Base-by-base conservation (phyloP, 2,329 filamentous ascomycete genomes). In the Monosporascus sp. region DNA sequence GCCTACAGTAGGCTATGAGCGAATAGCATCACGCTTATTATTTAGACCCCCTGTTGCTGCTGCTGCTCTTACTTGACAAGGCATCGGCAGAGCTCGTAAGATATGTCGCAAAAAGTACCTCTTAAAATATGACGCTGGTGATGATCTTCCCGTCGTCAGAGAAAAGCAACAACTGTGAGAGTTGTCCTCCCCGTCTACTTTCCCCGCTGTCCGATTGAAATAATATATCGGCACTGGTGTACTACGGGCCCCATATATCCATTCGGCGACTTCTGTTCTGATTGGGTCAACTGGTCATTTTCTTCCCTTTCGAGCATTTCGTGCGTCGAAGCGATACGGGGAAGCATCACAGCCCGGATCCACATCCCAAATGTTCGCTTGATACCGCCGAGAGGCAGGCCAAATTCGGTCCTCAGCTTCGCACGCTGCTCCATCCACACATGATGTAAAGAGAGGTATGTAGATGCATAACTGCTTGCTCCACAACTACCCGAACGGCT, bases 341-440 rank as follows among this genome's bases (percentile, higher is more conserved):
- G 9, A 43, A 14, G 18, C 39, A 43, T 43, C 39, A 14, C 9
- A 8, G 39, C 3, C 18, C 8, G 22, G 39, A 22, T 24, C 39
- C 18, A 43, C 39, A 24, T 39, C 17, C 20, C 39, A 20, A 43
- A 14, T 43, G 39, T 20, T 35, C 14, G 18, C 18, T 6, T 24
- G 39, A 18, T 20, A 43, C 17, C 17, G 39, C 39, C 18, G 39
- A 35, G 31, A 43, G 39, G 18, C 18, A 20, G 39, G 5, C 9
- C 5, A 35, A 35, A 35, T 35, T 11, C 4, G 31, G 9, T 11
- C 31, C 31, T 35, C 31, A 14, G 31, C 45, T 58, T 58, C 56
- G 55, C 57, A 59, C 54, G 55, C 31, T 14, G 31, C 31, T 35
- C 53, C 52, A 56, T 58, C 51, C 37, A 38, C 47, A 50, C 52